Evolutionary conservation across 148 eudicot genomes (phyloP).

Genomic region (Vaccinium vitisidaea): DNA sequence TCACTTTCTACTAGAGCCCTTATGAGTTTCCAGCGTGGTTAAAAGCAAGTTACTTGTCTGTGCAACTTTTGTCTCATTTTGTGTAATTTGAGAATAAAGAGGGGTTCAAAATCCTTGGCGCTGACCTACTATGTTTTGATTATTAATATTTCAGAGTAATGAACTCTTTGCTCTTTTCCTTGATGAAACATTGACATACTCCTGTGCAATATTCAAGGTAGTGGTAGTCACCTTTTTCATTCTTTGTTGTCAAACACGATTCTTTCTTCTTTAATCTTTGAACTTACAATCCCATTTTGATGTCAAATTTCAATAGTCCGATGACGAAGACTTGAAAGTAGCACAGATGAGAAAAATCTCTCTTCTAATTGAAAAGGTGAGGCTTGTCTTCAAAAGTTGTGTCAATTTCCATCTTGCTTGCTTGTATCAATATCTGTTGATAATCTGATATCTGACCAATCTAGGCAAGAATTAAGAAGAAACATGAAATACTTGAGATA

Average conservation of each 20-base stretch:
- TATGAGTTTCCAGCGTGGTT: background rate
- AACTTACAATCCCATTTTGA: background rate
- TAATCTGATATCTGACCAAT: background rate
- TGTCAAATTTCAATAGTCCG: conserved; percentile 40
- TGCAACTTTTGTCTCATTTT: background rate
- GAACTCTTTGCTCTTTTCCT: conserved; percentile 83
- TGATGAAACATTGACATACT: conserved; percentile 96
- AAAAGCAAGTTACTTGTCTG: background rate
- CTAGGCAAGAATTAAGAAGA: conserved; percentile 68
- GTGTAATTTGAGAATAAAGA: background rate
- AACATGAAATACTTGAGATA: conserved; percentile 84
- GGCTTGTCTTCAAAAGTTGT: background rate
- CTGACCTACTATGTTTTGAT: conserved; percentile 6
- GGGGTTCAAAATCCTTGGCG: background rate
- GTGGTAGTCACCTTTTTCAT: conserved; percentile 9
- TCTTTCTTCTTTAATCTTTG: background rate
- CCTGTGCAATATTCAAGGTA: conserved; percentile 90
- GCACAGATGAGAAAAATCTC: conserved; percentile 80
- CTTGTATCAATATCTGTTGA: background rate
- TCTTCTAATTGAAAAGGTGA: conserved; percentile 61
- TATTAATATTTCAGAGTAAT: conserved; percentile 58
- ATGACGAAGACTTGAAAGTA: conserved; percentile 65
- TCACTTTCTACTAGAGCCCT: background rate
- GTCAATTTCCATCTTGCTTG: background rate
- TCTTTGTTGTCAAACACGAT: background rate